These are phyloP conservation scores for Punica granatum DNA, from an alignment of 345 rosid species.

Conservation along the genomic window DNA sequence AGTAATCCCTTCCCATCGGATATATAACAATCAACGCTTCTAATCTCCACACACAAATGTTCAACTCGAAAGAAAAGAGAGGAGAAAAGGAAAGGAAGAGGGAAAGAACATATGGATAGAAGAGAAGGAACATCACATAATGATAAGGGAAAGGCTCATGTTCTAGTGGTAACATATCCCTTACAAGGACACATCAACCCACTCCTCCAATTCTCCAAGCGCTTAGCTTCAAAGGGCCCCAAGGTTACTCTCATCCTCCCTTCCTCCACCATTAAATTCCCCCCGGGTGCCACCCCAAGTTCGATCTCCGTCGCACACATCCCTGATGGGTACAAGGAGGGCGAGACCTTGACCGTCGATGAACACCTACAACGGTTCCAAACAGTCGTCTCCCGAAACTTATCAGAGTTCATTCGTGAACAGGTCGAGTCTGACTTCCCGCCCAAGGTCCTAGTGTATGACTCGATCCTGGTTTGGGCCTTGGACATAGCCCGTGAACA, in stretches of 20 bases:
- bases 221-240: conserved; percentile 41
- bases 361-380: conserved; percentile 10
- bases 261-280: conserved; percentile 18
- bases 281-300: conserved; percentile 18
- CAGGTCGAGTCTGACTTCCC: conserved; percentile 15
- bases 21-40: background rate
- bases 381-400: conserved; percentile 16
- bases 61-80: too few species aligned
- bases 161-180: conserved; percentile 29
- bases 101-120: background rate
- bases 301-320: conserved; percentile 22
- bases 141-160: background rate
- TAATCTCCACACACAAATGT: too few species aligned
- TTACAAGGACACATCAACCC: conserved; percentile 60
- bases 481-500: conserved; percentile 19
- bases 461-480: conserved; percentile 37
- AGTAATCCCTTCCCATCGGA: background rate
- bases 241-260: conserved; percentile 30
- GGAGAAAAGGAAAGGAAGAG: background rate
- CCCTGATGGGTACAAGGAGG: conserved; percentile 19
- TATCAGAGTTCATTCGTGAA: conserved; percentile 23
- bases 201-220: conserved; percentile 46
- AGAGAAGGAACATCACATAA: background rate
- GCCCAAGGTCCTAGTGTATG: conserved; percentile 33
- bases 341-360: background rate